phyloP scores from a whole-genome alignment of 2,329 filamentous ascomycete species.

The Ceratocystis cacaofunesta region DNA sequence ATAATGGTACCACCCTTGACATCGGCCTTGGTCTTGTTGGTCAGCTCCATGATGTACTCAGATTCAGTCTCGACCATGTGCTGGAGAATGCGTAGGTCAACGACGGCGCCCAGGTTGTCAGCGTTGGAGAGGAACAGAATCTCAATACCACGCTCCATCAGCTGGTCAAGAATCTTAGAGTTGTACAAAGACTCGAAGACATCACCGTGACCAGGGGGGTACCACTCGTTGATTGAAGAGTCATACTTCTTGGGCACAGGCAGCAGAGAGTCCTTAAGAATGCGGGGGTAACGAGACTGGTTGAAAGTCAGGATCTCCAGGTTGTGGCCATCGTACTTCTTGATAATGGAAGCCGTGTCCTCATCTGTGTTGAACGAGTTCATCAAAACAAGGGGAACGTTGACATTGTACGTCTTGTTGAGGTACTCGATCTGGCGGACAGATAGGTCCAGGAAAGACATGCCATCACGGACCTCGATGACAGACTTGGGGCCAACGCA shows the following conservation, averaged over 20 bases:
- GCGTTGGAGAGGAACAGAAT: constrained; percentile 98
- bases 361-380: constrained; percentile 99
- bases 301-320: constrained; percentile 99
- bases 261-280: constrained; percentile 94
- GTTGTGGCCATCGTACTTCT: constrained; percentile 99
- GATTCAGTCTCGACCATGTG: constrained; percentile 97
- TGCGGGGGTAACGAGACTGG: constrained; percentile 95
- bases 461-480: constrained; percentile 98
- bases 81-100: constrained; percentile 94
- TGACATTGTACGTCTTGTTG: constrained; percentile 94
- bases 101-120: constrained; percentile 94
- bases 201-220: constrained; percentile 97
- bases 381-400: constrained; percentile 97
- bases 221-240: constrained; percentile 90
- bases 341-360: constrained; percentile 97
- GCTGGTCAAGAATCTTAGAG: constrained; percentile 93
- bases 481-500: constrained; percentile 99
- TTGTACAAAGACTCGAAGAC: constrained; percentile 99
- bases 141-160: constrained; percentile 88
- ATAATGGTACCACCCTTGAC: constrained; percentile 99
- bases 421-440: constrained; percentile 98
- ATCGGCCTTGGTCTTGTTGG: constrained; percentile 99
- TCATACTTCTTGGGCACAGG: constrained; percentile 83
- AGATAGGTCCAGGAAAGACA: constrained; percentile 98
- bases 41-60: constrained; percentile 99